Percentiles rank a stretch among this genome's conserved stretches.
Evolutionary conservation across 2,329 filamentous ascomycete genomes (phyloP).

Genomic region (Ophiostoma perfectum): DNA sequence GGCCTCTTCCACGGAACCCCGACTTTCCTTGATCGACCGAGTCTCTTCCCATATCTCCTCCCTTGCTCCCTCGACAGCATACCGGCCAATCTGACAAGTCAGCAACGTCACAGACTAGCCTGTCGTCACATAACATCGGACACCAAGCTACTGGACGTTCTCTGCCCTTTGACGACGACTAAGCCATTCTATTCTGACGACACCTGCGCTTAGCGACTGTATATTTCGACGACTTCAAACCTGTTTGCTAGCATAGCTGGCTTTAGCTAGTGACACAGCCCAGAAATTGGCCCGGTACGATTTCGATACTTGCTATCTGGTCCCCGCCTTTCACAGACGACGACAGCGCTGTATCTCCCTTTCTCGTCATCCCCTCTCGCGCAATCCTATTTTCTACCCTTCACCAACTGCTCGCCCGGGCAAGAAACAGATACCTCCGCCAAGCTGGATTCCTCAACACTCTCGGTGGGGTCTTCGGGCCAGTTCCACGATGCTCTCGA

Average conservation of each 20-base stretch:
- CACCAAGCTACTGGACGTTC: not conserved
- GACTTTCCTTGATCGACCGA: not conserved
- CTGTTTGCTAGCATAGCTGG: not conserved
- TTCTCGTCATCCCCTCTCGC: not conserved
- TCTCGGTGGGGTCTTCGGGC: slow-evolving; percentile 46
- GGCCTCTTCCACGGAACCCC: not conserved
- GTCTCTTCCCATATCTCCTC: not conserved
- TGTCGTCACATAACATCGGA: not conserved
- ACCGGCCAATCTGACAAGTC: not conserved
- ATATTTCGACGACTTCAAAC: not conserved
- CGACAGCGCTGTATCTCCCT: not conserved
- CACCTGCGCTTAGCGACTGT: not conserved
- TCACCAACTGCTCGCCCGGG: not conserved
- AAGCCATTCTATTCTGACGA: not conserved
- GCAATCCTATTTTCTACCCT: not conserved
- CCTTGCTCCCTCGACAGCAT: not conserved
- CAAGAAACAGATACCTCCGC: not conserved
- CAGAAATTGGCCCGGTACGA: not conserved
- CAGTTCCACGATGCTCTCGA: slow-evolving; percentile 49
- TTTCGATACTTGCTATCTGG: not conserved
- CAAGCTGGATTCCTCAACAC: slow-evolving; percentile 48
- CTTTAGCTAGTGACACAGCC: slow-evolving; percentile 4
- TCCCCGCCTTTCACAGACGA: slow-evolving; percentile 1
- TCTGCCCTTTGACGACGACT: not conserved
- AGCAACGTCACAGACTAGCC: not conserved